Evolutionary conservation across 176 grass and related monocot genomes (phyloP).

Genomic region (Ananas comosus): DNA sequence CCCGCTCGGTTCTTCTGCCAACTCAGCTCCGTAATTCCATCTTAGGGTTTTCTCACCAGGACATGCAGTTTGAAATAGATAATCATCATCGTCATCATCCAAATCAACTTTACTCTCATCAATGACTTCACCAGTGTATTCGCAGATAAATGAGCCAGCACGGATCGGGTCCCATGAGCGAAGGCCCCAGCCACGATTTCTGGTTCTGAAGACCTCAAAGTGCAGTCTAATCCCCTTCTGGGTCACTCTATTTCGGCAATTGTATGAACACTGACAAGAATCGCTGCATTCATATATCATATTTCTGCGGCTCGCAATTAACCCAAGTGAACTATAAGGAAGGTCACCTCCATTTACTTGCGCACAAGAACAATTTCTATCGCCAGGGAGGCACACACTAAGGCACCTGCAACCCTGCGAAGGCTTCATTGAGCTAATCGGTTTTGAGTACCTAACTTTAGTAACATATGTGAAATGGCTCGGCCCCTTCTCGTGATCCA

Average conservation of each 20-base stretch:
- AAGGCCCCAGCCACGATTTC: conserved; percentile 80
- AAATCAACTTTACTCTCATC: conserved; percentile 35
- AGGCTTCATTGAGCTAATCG: conserved; percentile 38
- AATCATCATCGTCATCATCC: conserved; percentile 55
- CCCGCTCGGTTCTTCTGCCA: conserved; percentile 46
- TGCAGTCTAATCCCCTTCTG: conserved; percentile 67
- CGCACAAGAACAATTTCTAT: conserved; percentile 48
- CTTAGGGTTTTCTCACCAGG: conserved; percentile 59
- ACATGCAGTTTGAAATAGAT: conserved; percentile 50
- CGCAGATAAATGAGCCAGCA: conserved; percentile 81
- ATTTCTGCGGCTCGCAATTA: conserved; percentile 63
- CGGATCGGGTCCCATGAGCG: conserved; percentile 79
- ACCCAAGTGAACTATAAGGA: conserved; percentile 72
- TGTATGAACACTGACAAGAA: conserved; percentile 59
- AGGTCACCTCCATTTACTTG: conserved; percentile 56
- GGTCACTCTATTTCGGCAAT: conserved; percentile 73
- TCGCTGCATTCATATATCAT: conserved; percentile 63
- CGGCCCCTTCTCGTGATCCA: conserved; percentile 65
- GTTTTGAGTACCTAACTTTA: conserved; percentile 35
- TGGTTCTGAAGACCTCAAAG: conserved; percentile 91
- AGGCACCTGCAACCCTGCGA: conserved; percentile 48
- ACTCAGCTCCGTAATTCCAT: conserved; percentile 80
- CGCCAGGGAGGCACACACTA: conserved; percentile 65
- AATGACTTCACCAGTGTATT: conserved; percentile 72
- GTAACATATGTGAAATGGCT: conserved; percentile 61